These are phyloP conservation scores for Smallanthus sonchifolius DNA, from an alignment of 129 eudicot genomes.

Conservation along the genomic window DNA sequence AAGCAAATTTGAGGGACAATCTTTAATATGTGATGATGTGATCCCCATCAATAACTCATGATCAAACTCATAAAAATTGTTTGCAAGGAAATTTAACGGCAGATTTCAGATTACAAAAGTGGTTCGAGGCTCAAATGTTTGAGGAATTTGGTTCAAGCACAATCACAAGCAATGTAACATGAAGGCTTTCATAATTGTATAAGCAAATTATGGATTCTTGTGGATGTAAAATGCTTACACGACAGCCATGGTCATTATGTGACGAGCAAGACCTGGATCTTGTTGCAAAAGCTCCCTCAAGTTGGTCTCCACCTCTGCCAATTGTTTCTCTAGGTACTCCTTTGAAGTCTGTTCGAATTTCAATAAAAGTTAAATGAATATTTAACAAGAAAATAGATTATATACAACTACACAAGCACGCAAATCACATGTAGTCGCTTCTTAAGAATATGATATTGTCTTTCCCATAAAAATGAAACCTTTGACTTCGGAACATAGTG, in stretches of 20 bases:
- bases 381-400: background rate
- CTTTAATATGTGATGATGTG: background rate
- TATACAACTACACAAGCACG: background rate
- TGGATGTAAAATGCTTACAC: conserved; percentile 14
- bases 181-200: background rate
- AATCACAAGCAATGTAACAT: conserved; percentile 4
- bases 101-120: background rate
- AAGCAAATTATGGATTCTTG: background rate
- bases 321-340: conserved; percentile 91
- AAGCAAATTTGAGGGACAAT: background rate
- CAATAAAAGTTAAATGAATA: background rate
- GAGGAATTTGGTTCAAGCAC: background rate
- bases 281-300: conserved; percentile 91
- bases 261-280: conserved; percentile 95
- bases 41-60: background rate
- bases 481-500: background rate
- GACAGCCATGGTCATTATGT: conserved; percentile 93
- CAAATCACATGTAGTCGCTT: background rate
- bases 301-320: conserved; percentile 73
- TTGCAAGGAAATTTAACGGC: background rate
- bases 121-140: background rate
- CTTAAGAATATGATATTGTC: background rate
- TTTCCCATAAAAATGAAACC: background rate
- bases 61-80: background rate
- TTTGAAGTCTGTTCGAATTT: conserved; percentile 60